Conservation (phyloP, 2,329 filamentous ascomycete genomes). For the Penicillium capsulatum region DNA sequence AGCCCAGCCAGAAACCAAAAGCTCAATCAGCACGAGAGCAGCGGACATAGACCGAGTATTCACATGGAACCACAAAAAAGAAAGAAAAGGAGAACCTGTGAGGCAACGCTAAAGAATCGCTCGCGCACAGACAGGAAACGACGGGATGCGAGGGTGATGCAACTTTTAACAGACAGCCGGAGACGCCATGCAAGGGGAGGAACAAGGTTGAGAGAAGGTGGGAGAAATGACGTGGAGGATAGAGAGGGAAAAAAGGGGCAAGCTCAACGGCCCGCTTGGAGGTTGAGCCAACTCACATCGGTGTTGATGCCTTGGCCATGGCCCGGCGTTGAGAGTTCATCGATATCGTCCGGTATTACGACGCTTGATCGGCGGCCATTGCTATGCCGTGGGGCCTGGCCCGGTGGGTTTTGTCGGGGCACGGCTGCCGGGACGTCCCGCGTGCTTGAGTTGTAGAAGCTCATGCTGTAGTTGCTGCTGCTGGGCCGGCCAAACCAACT, state of each 20-base stretch:
- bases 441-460: conserved; percentile 33
- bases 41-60: not conserved
- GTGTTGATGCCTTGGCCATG: conserved; percentile 30
- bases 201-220: not conserved
- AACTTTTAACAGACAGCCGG: conserved; percentile 15
- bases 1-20: conserved; percentile 1
- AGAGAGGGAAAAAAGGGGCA: not conserved
- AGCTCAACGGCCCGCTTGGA: conserved; percentile 29
- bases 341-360: conserved; percentile 30
- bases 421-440: conserved; percentile 20
- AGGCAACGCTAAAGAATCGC: conserved; percentile 20
- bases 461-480: conserved; percentile 42
- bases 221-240: conserved; percentile 1
- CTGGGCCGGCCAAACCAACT: conserved; percentile 36
- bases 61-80: not conserved
- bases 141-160: conserved; percentile 11
- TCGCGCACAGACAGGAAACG: conserved; percentile 10
- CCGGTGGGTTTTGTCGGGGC: conserved; percentile 8
- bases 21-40: conserved; percentile 8
- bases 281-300: conserved; percentile 45
- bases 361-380: conserved; percentile 31
- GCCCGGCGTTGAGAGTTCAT: conserved; percentile 20
- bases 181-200: conserved; percentile 14
- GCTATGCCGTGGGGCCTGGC: conserved; percentile 6
- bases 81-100: conserved; percentile 4